Conservation (phyloP, 192 early-diverging fungal species). For the Podila epicladia region DNA sequence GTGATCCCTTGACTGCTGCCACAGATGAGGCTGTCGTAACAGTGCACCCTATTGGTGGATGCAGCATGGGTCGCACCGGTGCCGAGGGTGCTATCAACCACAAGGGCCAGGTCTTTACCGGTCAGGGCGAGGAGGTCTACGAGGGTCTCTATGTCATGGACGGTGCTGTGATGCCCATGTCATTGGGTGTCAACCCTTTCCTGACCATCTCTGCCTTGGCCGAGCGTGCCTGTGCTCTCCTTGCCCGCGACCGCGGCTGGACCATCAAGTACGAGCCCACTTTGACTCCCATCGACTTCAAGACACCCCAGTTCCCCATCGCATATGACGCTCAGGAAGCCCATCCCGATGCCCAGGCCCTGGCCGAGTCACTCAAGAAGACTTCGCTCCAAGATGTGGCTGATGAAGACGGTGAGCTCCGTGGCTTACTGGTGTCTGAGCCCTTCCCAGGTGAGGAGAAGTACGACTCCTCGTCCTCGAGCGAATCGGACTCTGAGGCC, state of each 20-base stretch:
- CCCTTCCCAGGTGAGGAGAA: slow-evolving; percentile 19
- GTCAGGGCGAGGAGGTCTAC: slow-evolving; percentile 48
- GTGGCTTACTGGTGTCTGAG: slow-evolving; percentile 33
- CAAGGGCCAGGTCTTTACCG: slow-evolving; percentile 58
- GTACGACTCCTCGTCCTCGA: neutral
- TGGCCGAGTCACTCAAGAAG: slow-evolving; percentile 30
- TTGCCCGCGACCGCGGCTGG: slow-evolving; percentile 50
- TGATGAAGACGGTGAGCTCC: slow-evolving; percentile 13
- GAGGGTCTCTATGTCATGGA: slow-evolving; percentile 60
- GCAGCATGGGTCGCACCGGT: slow-evolving; percentile 47
- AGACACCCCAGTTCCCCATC: slow-evolving; percentile 47
- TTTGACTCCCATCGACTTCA: slow-evolving; percentile 38
- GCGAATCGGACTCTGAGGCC: slow-evolving; percentile 1
- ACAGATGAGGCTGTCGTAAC: slow-evolving; percentile 50
- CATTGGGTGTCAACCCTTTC: slow-evolving; percentile 61
- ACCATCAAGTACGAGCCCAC: slow-evolving; percentile 53
- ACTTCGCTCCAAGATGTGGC: slow-evolving; percentile 28
- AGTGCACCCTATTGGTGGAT: slow-evolving; percentile 61
- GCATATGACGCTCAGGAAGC: slow-evolving; percentile 21
- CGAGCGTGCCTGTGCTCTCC: slow-evolving; percentile 48
- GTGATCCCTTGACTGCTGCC: slow-evolving; percentile 39
- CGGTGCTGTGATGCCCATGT: slow-evolving; percentile 57
- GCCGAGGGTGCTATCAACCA: slow-evolving; percentile 56
- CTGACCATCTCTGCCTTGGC: slow-evolving; percentile 57
- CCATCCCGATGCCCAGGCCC: slow-evolving; percentile 14